phyloP scores from a whole-genome alignment of 73 alveolate species.

The Tetrahymena thermophila region DNA sequence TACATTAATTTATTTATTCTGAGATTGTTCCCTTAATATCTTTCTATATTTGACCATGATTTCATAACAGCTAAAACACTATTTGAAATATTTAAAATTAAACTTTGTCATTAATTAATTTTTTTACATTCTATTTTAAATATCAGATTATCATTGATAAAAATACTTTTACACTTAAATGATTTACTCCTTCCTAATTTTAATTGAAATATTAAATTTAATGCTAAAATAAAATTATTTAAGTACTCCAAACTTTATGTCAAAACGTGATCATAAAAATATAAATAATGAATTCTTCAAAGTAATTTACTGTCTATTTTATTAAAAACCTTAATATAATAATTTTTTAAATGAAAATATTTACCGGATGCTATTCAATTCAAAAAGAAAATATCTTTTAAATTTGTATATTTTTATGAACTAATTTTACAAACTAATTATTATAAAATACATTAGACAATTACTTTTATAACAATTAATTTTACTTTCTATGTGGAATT shows the following conservation, averaged over 20 bases:
- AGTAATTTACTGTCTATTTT: neutral
- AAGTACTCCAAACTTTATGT: neutral
- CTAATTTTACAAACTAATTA: neutral
- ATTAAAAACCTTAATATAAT: neutral
- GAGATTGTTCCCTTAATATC: neutral
- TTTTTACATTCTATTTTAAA: neutral
- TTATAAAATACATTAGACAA: neutral
- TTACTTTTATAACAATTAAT: neutral
- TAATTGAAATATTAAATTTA: neutral
- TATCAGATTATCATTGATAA: neutral
- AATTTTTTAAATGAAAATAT: neutral
- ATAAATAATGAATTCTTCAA: neutral
- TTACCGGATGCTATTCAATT: neutral
- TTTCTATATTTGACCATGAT: neutral
- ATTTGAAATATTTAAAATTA: neutral
- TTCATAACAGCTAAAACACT: neutral
- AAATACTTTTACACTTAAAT: neutral
- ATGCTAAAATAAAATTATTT: neutral
- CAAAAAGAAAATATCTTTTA: neutral
- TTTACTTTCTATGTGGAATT: neutral
- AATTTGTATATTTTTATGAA: neutral
- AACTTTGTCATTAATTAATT: neutral
- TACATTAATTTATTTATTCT: neutral
- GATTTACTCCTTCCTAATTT: neutral
- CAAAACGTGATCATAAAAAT: neutral